Conservation (phyloP, 495 filamentous ascomycete genomes). For the Xylaria bambusicola region DNA sequence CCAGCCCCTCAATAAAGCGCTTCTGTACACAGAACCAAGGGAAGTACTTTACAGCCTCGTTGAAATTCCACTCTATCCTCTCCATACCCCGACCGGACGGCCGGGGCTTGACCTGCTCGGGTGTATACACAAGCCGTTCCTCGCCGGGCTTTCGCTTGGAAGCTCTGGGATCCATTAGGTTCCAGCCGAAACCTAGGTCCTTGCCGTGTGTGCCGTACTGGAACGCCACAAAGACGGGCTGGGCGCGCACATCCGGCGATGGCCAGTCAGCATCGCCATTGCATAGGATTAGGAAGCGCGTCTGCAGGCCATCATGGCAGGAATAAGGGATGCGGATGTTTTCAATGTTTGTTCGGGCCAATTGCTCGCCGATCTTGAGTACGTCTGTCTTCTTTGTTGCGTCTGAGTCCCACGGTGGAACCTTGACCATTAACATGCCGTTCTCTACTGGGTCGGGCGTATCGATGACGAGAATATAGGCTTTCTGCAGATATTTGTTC, state of each 20-base stretch:
- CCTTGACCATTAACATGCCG: slow-evolving; percentile 24
- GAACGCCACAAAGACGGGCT: slow-evolving; percentile 23
- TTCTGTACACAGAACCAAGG: slow-evolving; percentile 23
- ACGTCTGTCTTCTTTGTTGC: slow-evolving; percentile 13
- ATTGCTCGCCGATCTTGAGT: slow-evolving; percentile 12
- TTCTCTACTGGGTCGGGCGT: slow-evolving; percentile 20
- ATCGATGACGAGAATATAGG: slow-evolving; percentile 21
- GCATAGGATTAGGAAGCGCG: slow-evolving; percentile 20
- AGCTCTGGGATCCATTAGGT: neutral
- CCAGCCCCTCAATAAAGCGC: slow-evolving; percentile 21
- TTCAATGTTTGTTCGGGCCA: slow-evolving; percentile 8
- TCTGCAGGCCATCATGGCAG: slow-evolving; percentile 23
- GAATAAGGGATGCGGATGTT: slow-evolving; percentile 25
- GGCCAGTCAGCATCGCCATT: slow-evolving; percentile 24
- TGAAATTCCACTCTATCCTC: slow-evolving; percentile 17
- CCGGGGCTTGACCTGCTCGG: slow-evolving; percentile 13
- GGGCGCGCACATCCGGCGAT: slow-evolving; percentile 20
- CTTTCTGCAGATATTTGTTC: slow-evolving; percentile 19
- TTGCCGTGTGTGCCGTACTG: slow-evolving; percentile 25
- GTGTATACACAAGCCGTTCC: slow-evolving; percentile 20
- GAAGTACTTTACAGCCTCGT: slow-evolving; percentile 19
- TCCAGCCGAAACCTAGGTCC: slow-evolving; percentile 21
- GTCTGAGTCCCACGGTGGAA: slow-evolving; percentile 19
- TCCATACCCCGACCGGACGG: slow-evolving; percentile 16
- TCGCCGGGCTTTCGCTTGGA: slow-evolving; percentile 18